Evolutionary conservation across 768 basidiomycete genomes (phyloP), one percentile per base, ranked within the genome.

Genomic region (Zangia roseola): DNA sequence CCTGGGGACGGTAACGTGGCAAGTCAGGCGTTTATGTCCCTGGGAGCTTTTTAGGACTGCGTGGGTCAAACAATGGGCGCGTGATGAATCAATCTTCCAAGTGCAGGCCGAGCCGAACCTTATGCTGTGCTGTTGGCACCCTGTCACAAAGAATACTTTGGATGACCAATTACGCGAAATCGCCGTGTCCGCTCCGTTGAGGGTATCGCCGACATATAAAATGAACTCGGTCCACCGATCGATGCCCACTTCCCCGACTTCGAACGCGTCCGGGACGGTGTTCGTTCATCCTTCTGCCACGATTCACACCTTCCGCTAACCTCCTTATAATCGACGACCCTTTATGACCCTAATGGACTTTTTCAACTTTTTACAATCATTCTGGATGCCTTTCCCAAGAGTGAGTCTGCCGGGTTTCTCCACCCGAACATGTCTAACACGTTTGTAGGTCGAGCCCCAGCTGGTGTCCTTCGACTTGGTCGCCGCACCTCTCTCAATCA

Each of bases 401-500:
- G 67, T 70, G 49, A 52, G 64, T 57, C 33, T 30, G 3, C 21
- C 14, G 7, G 31, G 6, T 35, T 36, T 31, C 9, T 10, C 13
- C 25, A 5, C 28, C 36, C 14, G 20, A 35, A 7, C 25, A 7
- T 45, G 23, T 35, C 37, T 62, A 16, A 68, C 43, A 6, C 26
- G 24, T 43, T 17, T 17, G 13, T 47, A 74, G 67, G 60, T 57
- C 17, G 57, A 68, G 16, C 61, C 69, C 26, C 71, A 71, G 44
- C 65, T 72, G 47, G 53, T 77, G 40, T 71, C 70, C 40, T 70
- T 76, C 50, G 67, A 71, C 58, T 57, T 79, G 45, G 59, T 65
- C 47, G 54, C 71, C 25, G 47, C 55, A 30, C 47, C 59, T 45
- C 60, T 60, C 45, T 56, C 58, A 45, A 58, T 47, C 40, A 62